These are phyloP conservation scores for Raphanus raphanistrum DNA, from an alignment of 345 rosid genomes.

Conservation along the genomic window DNA sequence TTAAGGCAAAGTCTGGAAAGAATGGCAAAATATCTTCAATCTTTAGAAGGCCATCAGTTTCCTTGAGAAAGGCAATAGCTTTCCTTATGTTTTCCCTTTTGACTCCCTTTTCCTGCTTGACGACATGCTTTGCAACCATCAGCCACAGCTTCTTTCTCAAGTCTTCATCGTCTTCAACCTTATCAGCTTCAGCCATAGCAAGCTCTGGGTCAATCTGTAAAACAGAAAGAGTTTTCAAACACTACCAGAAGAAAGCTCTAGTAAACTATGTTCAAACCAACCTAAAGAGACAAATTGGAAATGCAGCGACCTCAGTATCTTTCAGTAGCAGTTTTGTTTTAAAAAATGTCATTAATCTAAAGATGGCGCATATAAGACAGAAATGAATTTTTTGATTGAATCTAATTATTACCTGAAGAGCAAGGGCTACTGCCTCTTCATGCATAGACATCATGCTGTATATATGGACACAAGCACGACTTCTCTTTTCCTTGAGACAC, in stretches of 20 bases:
- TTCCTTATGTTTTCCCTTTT: constrained; percentile 96
- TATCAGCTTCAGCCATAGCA: constrained; percentile 99
- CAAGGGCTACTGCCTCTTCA: constrained; percentile 99
- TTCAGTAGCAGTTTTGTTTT: not conserved
- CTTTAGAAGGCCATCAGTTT: constrained; percentile 96
- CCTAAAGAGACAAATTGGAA: not conserved
- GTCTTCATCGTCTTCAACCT: constrained; percentile 99
- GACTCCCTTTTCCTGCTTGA: constrained; percentile 92
- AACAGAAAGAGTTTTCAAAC: constrained; percentile 19
- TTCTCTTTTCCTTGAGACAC: constrained; percentile 93
- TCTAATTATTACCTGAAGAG: constrained; percentile 72
- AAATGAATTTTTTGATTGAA: not conserved
- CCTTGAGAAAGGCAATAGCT: constrained; percentile 97
- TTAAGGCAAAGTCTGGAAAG: constrained; percentile 98
- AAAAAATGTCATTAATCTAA: too few relatives aligned
- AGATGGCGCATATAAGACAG: not conserved
- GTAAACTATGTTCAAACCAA: constrained; percentile 16
- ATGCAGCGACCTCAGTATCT: not conserved
- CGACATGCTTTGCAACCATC: constrained; percentile 96
- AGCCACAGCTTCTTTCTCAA: constrained; percentile 98
- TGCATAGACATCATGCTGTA: constrained; percentile 99
- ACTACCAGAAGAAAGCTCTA: constrained; percentile 11
- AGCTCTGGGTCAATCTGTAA: constrained; percentile 94
- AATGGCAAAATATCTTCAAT: constrained; percentile 98
- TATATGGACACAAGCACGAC: constrained; percentile 96